Base-by-base conservation (phyloP, 345 rosid species). In the Eucalyptus regnans region DNA sequence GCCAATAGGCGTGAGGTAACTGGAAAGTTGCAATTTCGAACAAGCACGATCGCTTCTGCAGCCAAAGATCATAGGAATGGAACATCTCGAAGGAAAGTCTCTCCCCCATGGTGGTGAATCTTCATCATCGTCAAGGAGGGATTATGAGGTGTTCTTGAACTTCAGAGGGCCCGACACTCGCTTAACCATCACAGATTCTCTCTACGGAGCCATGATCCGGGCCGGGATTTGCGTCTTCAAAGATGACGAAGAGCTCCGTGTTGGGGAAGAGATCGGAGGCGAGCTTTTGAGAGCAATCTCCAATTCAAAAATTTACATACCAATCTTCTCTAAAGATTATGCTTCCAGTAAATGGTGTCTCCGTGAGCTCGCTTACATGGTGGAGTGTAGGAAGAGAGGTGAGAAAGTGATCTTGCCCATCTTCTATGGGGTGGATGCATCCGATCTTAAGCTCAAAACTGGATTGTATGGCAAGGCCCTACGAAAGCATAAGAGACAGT, bases 181-280 rank as follows among this genome's bases (percentile, higher is more conserved):
- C 52, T 50, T 2, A 50, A 50, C 7, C 52, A 50, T 50, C 52
- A 50, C 52, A 0, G 7, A 50, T 0, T 50, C 52, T 50, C 52
- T 50, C 16, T 50, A 2, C 0, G 7, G 0, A 0, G 0, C 52
- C 52, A 50, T 50, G 18, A 50, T 2, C 0, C 17, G 52, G 0
- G 52, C 52, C 0, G 52, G 52, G 7, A 50, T 50, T 0, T 0
- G 3, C 0, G 52, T 50, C 1, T 50, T 50, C 7, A 50, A 6
- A 6, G 18, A 6, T 6, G 0, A 15, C 0, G 3, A 50, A 50
- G 3, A 50, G 1, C 7, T 50, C 18, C 18, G 1, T 15, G 52
- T 50, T 0, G 52, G 18, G 0, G 52, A 50, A 50, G 52, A 50
- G 52, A 50, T 50, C 0, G 3, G 3, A 50, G 18, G 52, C 0